Evolutionary conservation across 345 rosid genomes (phyloP).

Genomic region (Acer yangbiense): DNA sequence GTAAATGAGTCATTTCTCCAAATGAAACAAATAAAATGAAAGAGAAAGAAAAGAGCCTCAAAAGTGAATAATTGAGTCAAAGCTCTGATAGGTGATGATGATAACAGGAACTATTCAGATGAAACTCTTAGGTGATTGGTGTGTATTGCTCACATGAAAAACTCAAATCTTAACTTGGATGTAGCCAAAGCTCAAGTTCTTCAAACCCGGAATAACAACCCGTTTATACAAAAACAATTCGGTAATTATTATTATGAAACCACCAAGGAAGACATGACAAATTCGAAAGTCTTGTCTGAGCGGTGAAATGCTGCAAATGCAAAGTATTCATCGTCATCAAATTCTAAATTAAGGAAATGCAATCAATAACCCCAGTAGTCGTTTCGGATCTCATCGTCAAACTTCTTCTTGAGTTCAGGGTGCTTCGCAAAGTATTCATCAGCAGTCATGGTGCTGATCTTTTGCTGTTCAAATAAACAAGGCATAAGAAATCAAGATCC

Average conservation of each 20-base stretch:
- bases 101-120: neutral
- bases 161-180: neutral
- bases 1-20: too few relatives aligned
- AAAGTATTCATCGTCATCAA: too few relatives aligned
- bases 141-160: conserved; percentile 10
- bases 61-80: too few relatives aligned
- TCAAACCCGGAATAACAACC: conserved; percentile 4
- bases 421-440: conserved; percentile 96
- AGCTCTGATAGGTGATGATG: neutral
- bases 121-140: neutral
- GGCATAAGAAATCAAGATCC: conserved; percentile 7
- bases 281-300: neutral
- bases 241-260: conserved; percentile 8
- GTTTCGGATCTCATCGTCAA: conserved; percentile 95
- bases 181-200: conserved; percentile 8
- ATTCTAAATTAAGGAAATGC: conserved; percentile 17
- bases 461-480: conserved; percentile 56
- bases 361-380: conserved; percentile 89
- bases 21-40: too few relatives aligned
- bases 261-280: conserved; percentile 14
- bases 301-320: neutral
- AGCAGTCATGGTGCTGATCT: conserved; percentile 97
- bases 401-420: conserved; percentile 93
- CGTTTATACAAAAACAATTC: neutral
- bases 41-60: too few relatives aligned